phyloP scores from a whole-genome alignment of 805 yeast genomes.

The Lachancea fermentati region DNA sequence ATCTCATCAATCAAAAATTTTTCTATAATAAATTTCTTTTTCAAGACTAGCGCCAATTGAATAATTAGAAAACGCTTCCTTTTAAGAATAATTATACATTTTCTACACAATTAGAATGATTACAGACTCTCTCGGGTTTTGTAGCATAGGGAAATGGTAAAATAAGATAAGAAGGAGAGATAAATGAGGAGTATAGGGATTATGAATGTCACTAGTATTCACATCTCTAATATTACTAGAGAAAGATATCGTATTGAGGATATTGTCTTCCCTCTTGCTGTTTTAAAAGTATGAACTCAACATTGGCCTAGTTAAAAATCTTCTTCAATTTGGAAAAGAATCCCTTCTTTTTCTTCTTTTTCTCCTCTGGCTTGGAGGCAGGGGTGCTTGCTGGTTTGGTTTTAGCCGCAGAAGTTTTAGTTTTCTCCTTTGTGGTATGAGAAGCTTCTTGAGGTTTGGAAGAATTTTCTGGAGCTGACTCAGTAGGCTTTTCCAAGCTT shows the following conservation, averaged over 20 bases:
- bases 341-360: constrained; percentile 21
- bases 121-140: constrained; percentile 5
- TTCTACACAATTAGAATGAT: constrained; percentile 7
- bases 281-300: background rate
- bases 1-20: constrained; percentile 14
- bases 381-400: constrained; percentile 5
- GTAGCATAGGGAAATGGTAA: background rate
- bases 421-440: constrained; percentile 6
- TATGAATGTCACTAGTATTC: background rate
- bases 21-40: background rate
- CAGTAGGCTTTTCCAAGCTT: constrained; percentile 1
- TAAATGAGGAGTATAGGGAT: background rate
- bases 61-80: background rate
- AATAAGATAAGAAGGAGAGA: background rate
- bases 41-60: background rate
- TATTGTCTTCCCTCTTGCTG: background rate
- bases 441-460: constrained; percentile 5
- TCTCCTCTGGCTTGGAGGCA: constrained; percentile 3
- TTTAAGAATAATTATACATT: constrained; percentile 3
- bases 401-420: constrained; percentile 4
- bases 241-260: background rate
- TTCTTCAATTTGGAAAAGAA: constrained; percentile 21
- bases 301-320: constrained; percentile 11
- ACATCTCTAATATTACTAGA: too few species aligned
- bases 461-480: constrained; percentile 6